Evolutionary conservation across 345 rosid genomes (phyloP), one percentile per base, ranked within the genome.

Genomic region (Corchorus capsularis): DNA sequence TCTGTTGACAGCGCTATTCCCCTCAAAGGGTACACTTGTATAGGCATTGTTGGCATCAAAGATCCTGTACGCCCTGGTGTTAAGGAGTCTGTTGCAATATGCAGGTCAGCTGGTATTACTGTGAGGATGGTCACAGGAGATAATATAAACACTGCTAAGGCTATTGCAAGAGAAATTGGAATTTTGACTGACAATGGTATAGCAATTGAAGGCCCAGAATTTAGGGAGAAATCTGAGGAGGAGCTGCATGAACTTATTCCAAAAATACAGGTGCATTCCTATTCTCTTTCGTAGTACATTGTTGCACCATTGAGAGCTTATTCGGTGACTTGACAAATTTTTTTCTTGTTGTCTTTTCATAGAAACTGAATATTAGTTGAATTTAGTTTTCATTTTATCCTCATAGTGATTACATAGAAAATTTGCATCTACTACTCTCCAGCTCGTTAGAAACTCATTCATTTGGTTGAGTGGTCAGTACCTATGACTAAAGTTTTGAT

Each of bases 81-180:
- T 57, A 88, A 87, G 80, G 89, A 87, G 82, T 94, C 96, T 63
- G 99, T 95, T 63, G 91, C 92, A 57, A 88, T 85, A 73, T 93
- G 98, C 79, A 90, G 84, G 83, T 54, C 91, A 69, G 99, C 98
- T 74, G 99, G 99, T 73, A 89, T 93, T 55, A 79, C 74, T 53
- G 93, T 95, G 63, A 86, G 94, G 76, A 95, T 95, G 96, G 92
- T 95, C 56, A 95, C 97, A 0, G 98, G 99, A 55, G 99, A 93
- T 82, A 93, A 93, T 82, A 85, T 92, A 67, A 84, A 86, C 79
- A 95, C 96, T 12, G 99, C 96, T 11, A 95, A 86, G 83, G 99
- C 99, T 54, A 93, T 95, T 84, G 97, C 99, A 20, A 82, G 91
- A 8, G 97, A 93, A 82, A 92, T 96, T 19, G 97, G 96, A 66